phyloP scores from a whole-genome alignment of 352 stramenopile species.

The Pseudoperonospora humuli region DNA sequence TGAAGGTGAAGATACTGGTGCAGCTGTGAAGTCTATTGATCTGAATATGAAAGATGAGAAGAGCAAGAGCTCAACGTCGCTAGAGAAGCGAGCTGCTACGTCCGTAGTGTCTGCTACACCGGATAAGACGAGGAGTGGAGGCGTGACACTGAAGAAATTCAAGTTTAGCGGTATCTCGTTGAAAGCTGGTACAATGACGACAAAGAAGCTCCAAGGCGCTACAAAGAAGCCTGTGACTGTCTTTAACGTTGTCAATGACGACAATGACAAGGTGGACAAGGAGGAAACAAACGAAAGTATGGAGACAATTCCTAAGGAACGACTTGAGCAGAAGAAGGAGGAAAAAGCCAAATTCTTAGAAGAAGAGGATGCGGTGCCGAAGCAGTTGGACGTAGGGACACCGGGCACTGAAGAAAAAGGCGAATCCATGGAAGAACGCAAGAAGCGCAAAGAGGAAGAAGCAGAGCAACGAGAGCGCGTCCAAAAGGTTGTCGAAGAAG shows the following conservation, averaged over 20 bases:
- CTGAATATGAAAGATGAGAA: not conserved
- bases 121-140: slow-evolving; percentile 4
- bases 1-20: not conserved
- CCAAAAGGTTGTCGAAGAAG: slow-evolving; percentile 69
- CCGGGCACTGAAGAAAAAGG: slow-evolving; percentile 58
- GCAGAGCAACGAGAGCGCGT: slow-evolving; percentile 45
- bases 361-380: slow-evolving; percentile 61
- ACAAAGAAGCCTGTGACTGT: slow-evolving; percentile 15
- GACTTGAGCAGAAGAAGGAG: slow-evolving; percentile 53
- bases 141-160: slow-evolving; percentile 35
- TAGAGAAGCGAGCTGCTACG: slow-evolving; percentile 5
- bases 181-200: slow-evolving; percentile 24
- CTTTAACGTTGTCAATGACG: slow-evolving; percentile 18
- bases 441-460: slow-evolving; percentile 40
- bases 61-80: not conserved
- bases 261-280: slow-evolving; percentile 9
- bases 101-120: slow-evolving; percentile 10
- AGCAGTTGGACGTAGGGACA: slow-evolving; percentile 53
- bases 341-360: slow-evolving; percentile 56
- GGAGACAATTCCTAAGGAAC: slow-evolving; percentile 36
- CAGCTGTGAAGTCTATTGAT: not conserved
- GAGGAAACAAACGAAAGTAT: slow-evolving; percentile 30
- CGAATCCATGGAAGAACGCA: slow-evolving; percentile 41
- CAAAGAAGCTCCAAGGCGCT: slow-evolving; percentile 11
- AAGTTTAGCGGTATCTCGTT: slow-evolving; percentile 67